Percentiles rank a stretch among this genome's conserved stretches.
Conservation (phyloP, 768 basidiomycete genomes). For the Saitozyma sp. region DNA sequence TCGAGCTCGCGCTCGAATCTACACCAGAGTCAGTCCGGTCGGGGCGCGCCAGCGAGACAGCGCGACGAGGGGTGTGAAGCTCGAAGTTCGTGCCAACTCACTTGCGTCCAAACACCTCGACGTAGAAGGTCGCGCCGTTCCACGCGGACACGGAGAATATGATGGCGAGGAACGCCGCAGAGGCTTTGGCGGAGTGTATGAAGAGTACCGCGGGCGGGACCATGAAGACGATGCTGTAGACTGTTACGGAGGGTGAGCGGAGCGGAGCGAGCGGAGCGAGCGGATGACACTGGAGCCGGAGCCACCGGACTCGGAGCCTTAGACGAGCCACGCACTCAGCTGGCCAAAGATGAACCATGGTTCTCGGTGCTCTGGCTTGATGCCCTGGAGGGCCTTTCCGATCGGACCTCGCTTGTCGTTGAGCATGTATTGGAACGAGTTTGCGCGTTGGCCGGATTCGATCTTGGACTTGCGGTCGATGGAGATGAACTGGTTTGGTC, state of each 20-base stretch:
- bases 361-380: constrained; percentile 66
- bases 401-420: constrained; percentile 85
- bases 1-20: constrained; percentile 94
- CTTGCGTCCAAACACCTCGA: constrained; percentile 96
- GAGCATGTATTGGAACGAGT: constrained; percentile 82
- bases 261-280: constrained; percentile 1
- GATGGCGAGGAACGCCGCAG: constrained; percentile 70
- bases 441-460: constrained; percentile 83
- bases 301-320: not conserved
- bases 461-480: constrained; percentile 87
- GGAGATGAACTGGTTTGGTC: constrained; percentile 65
- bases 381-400: constrained; percentile 65
- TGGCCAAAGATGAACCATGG: constrained; percentile 81
- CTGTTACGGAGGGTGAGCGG: constrained; percentile 54
- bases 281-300: constrained; percentile 5
- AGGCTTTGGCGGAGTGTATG: constrained; percentile 77
- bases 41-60: too few species aligned
- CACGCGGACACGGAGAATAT: constrained; percentile 87
- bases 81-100: constrained; percentile 55
- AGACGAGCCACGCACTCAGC: constrained; percentile 59
- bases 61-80: too few species aligned
- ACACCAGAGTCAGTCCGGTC: constrained; percentile 14
- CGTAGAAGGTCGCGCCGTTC: constrained; percentile 88
- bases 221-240: constrained; percentile 82
- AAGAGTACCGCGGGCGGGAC: constrained; percentile 78